A percentile compares a stretch with the other conserved stretches of the same genome.
Evolutionary conservation across 139 green algal species (phyloP).

Genomic region (Coelastrella sp.): DNA sequence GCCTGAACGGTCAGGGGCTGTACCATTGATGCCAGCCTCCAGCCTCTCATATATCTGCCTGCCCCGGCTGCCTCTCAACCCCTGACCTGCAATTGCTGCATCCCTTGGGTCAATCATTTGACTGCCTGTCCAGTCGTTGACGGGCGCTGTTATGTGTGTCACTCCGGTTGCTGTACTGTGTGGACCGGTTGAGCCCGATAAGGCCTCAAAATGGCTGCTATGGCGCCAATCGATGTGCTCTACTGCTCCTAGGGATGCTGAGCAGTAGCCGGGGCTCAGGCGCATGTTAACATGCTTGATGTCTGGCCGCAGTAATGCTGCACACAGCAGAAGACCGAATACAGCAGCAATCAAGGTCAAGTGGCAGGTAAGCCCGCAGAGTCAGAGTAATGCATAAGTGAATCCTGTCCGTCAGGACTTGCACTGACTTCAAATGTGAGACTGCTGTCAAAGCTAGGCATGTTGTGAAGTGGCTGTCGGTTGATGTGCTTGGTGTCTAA

Average conservation of each 20-base stretch:
- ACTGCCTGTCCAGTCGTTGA: not conserved
- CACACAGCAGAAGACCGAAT: not conserved
- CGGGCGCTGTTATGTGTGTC: not conserved
- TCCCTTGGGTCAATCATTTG: not conserved
- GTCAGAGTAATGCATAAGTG: no score
- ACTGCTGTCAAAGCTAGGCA: not conserved
- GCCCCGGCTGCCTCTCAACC: not conserved
- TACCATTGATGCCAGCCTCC: constrained; percentile 12
- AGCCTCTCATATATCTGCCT: constrained; percentile 3
- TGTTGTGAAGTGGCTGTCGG: constrained; percentile 39
- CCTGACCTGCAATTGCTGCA: not conserved
- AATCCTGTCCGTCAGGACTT: no score
- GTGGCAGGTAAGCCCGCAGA: no score
- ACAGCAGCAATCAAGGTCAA: no score
- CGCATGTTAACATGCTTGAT: constrained; percentile 41
- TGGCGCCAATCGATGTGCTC: constrained; percentile 60
- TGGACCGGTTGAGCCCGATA: not conserved
- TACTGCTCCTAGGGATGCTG: constrained; percentile 42
- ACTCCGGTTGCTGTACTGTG: not conserved
- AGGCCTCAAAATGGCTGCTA: not conserved
- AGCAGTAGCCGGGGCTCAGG: constrained; percentile 52
- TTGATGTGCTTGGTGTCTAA: constrained; percentile 43
- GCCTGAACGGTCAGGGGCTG: constrained; percentile 8
- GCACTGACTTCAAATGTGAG: no score
- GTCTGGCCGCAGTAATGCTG: constrained; percentile 42